Base-by-base conservation (phyloP, 2,329 filamentous ascomycete genomes). In the Fusarium siculi region DNA sequence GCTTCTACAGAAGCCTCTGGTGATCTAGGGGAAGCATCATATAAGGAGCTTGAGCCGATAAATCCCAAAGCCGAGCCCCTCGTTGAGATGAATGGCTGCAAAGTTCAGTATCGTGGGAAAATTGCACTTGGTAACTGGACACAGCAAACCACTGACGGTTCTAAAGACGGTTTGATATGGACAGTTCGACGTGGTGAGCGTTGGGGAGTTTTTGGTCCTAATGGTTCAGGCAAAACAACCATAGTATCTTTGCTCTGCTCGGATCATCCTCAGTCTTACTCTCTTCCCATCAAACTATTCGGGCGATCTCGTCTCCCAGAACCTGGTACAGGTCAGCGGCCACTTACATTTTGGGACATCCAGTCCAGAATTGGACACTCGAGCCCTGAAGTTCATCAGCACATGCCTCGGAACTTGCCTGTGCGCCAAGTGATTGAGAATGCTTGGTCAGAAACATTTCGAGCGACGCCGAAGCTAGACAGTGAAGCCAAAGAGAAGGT, bases 211-310 rank as follows among this genome's bases (percentile, higher is more conserved):
- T 96, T 99, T 78, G 96, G 96, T 0, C 93, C 95, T 37, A 98
- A 99, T 76, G 96, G 93, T 18, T 97, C 94, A 2, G 96, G 96
- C 23, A 99, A 99, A 85, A 99, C 96, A 1, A 99, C 96, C 0
- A 88, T 99, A 43, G 89, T 98, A 34, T 96, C 95, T 9, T 87
- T 99, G 10, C 93, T 99, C 66, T 97, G 94, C 67, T 98, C 96
- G 2, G 96, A 99, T 78, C 96, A 99, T 77, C 96, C 96, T 0
- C 96, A 98, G 81, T 91, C 95, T 0, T 99, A 98, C 81, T 94
- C 93, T 1, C 89, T 95, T 30, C 95, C 96, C 1, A 92, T 99
- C 68, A 92, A 90, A 75, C 87, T 98, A 19, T 98, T 99, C 79
- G 94, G 95, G 2, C 90, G 91, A 28, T 92, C 92, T 61, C 90